Evolutionary conservation across 495 filamentous ascomycete species (phyloP).

Genomic region (Xylaria longipes): DNA sequence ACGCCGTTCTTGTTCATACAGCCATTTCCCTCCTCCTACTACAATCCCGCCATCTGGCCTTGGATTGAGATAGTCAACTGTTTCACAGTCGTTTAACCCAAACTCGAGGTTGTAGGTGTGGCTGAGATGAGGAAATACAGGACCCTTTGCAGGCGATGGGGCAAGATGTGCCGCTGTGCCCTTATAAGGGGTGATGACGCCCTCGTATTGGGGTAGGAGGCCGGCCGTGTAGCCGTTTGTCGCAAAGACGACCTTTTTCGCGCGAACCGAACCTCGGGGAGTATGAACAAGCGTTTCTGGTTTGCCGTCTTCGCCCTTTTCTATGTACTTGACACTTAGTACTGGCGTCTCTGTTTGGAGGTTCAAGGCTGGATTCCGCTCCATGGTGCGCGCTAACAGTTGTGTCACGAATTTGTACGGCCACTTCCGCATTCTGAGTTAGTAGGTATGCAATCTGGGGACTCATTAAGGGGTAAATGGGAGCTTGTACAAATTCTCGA

Average conservation of each 20-base stretch:
- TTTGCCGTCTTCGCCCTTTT: not conserved
- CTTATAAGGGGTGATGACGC: conserved; percentile 26
- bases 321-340: conserved; percentile 22
- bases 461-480: not conserved
- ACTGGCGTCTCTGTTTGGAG: conserved; percentile 28
- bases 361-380: conserved; percentile 9
- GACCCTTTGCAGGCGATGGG: conserved; percentile 7
- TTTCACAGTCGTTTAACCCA: not conserved
- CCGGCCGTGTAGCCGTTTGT: conserved; percentile 36
- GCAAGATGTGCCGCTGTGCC: conserved; percentile 28
- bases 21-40: conserved; percentile 50
- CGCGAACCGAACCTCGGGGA: conserved; percentile 28
- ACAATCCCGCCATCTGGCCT: conserved; percentile 38
- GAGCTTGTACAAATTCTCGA: not conserved
- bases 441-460: conserved; percentile 20
- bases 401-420: conserved; percentile 29
- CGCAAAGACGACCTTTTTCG: conserved; percentile 33
- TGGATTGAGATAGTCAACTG: conserved; percentile 32
- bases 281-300: conserved; percentile 20
- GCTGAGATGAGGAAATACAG: conserved; percentile 10
- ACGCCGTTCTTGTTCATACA: conserved; percentile 38
- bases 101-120: conserved; percentile 23
- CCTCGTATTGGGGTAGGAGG: conserved; percentile 28
- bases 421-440: conserved; percentile 37
- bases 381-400: conserved; percentile 17